Evolutionary conservation across 2,329 filamentous ascomycete genomes (phyloP).

Genomic region (Fonsecaea erecta): DNA sequence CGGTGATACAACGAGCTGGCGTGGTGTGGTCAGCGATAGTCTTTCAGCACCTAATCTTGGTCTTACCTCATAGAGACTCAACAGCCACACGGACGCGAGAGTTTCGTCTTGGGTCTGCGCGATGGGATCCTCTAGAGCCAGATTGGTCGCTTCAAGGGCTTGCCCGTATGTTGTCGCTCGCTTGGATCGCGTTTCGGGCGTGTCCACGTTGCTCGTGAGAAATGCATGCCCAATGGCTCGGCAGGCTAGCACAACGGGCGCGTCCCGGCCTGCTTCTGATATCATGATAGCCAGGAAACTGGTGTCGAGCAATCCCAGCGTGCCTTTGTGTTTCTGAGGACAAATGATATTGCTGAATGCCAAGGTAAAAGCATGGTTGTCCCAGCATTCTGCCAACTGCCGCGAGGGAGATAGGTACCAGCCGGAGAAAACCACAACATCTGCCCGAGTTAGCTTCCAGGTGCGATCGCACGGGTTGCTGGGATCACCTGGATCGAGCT

Average conservation of each 20-base stretch:
- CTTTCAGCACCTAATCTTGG: no score
- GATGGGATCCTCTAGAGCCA: conserved; percentile 21
- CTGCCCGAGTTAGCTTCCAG: conserved; percentile 10
- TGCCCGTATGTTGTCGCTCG: conserved; percentile 26
- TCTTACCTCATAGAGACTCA: conserved; percentile 35
- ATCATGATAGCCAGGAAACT: conserved; percentile 29
- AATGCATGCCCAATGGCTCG: conserved; percentile 29
- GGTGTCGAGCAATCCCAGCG: conserved; percentile 11
- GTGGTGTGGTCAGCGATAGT: not conserved
- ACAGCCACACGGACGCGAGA: conserved; percentile 28
- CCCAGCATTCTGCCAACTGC: conserved; percentile 21
- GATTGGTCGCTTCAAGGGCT: conserved; percentile 29
- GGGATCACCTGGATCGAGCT: not conserved
- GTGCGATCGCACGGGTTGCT: not conserved
- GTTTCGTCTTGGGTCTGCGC: conserved; percentile 26
- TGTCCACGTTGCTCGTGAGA: conserved; percentile 15
- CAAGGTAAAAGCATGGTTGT: conserved; percentile 15
- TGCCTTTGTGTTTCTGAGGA: not conserved
- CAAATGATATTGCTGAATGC: conserved; percentile 23
- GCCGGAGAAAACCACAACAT: conserved; percentile 15
- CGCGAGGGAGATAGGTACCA: conserved; percentile 13
- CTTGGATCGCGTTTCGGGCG: conserved; percentile 17
- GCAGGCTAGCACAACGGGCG: conserved; percentile 22
- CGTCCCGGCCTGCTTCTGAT: conserved; percentile 9
- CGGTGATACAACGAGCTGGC: conserved; percentile 25